These are phyloP conservation scores for Trametes elegans DNA, from an alignment of 768 basidiomycete genomes.

Conservation along the genomic window DNA sequence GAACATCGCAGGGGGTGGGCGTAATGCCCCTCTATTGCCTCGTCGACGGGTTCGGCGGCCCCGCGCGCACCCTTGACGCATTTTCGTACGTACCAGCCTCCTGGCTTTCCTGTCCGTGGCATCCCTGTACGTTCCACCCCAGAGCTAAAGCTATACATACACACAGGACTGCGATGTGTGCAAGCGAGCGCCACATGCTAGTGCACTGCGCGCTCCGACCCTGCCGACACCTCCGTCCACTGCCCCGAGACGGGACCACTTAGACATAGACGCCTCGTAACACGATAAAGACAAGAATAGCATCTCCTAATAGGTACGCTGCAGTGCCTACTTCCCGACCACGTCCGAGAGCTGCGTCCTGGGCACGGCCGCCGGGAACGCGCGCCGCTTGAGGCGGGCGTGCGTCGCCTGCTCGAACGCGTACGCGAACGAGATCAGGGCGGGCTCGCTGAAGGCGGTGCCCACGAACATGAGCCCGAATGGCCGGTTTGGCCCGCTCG, in stretches of 20 bases:
- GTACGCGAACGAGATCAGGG: slow-evolving; percentile 44
- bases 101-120: no score
- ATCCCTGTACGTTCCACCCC: no score
- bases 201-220: no score
- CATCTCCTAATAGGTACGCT: neutral
- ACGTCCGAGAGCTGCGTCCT: slow-evolving; percentile 32
- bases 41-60: neutral
- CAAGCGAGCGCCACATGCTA: no score
- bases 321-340: neutral
- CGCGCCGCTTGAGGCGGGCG: slow-evolving; percentile 28
- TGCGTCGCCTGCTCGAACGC: slow-evolving; percentile 53
- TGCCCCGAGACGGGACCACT: neutral
- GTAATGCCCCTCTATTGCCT: neutral
- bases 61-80: neutral
- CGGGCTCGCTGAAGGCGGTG: slow-evolving; percentile 44
- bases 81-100: neutral
- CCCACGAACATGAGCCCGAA: slow-evolving; percentile 45
- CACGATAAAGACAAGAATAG: neutral
- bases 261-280: neutral
- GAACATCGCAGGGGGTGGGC: no score
- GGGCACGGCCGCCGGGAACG: slow-evolving; percentile 33
- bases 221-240: no score
- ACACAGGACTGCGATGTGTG: no score
- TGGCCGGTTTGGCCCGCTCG: slow-evolving; percentile 26
- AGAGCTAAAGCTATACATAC: no score